Conservation (phyloP, 371 early-diverging fungal genomes). For the Apophysomyces variabilis region DNA sequence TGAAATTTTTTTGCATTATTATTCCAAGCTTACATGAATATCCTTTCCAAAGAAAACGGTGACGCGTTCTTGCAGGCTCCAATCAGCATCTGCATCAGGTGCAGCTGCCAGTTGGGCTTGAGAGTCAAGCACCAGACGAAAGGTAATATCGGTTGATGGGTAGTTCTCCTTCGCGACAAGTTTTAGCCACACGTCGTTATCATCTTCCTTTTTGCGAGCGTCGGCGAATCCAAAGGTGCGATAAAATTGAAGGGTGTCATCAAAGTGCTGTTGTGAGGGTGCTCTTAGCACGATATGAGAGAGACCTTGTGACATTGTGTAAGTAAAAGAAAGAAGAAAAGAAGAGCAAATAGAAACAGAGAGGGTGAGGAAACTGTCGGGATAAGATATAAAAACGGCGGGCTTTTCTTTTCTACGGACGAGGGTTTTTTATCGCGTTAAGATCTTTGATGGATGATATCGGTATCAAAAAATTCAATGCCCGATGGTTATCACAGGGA, state of each 20-base stretch:
- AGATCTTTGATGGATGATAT: background rate
- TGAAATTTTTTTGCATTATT: background rate
- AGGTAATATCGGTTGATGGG: conserved; percentile 37
- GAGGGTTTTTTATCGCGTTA: background rate
- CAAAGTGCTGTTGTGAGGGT: conserved; percentile 30
- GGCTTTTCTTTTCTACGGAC: background rate
- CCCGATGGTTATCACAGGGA: no score
- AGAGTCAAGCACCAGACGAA: conserved; percentile 41
- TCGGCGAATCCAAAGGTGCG: conserved; percentile 57
- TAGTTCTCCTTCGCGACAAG: conserved; percentile 26
- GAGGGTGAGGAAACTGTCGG: conserved; percentile 8
- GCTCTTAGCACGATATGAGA: conserved; percentile 66
- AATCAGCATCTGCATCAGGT: conserved; percentile 31
- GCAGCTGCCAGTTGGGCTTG: conserved; percentile 11
- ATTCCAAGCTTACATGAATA: conserved; percentile 29
- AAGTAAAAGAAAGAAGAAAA: conserved; percentile 7
- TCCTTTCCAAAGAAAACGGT: conserved; percentile 35
- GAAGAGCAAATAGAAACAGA: conserved; percentile 1
- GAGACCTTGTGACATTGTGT: conserved; percentile 37
- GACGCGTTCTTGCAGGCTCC: conserved; percentile 35
- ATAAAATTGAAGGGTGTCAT: conserved; percentile 59
- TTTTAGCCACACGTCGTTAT: conserved; percentile 46
- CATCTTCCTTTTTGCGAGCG: conserved; percentile 19
- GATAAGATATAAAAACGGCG: conserved; percentile 9
- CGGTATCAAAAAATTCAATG: background rate